These are phyloP conservation scores for Trichophyton rubrum DNA, from an alignment of 2,329 filamentous ascomycete species.

Conservation along the genomic window DNA sequence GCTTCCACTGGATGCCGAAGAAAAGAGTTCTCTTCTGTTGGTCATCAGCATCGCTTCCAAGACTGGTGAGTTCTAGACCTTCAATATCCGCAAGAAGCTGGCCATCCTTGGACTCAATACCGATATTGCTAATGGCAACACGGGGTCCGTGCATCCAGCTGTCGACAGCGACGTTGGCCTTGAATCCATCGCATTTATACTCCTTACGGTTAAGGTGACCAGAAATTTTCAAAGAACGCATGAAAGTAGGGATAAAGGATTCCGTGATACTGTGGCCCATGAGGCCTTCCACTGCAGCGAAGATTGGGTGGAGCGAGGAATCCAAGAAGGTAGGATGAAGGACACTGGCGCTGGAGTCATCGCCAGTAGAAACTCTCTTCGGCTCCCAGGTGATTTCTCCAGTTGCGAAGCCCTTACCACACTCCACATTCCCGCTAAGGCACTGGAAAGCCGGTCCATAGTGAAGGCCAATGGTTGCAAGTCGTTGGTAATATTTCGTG, in stretches of 20 bases:
- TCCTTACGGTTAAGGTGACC: constrained; percentile 11
- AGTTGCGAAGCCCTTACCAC: constrained; percentile 15
- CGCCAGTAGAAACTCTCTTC: constrained; percentile 3
- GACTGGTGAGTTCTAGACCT: constrained; percentile 14
- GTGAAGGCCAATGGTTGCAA: constrained; percentile 14
- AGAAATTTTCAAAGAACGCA: constrained; percentile 14
- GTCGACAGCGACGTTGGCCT: constrained; percentile 11
- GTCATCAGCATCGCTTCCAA: constrained; percentile 13
- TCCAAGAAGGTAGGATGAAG: constrained; percentile 17
- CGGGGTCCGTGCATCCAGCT: constrained; percentile 14
- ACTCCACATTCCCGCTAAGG: constrained; percentile 15
- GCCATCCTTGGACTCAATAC: constrained; percentile 10
- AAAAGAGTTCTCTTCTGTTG: constrained; percentile 13
- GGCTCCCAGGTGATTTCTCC: constrained; percentile 14
- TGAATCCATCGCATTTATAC: constrained; percentile 8
- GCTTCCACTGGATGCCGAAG: constrained; percentile 16
- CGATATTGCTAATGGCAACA: constrained; percentile 15
- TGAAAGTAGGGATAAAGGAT: constrained; percentile 16
- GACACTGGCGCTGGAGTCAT: constrained; percentile 11
- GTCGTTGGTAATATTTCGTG: constrained; percentile 14
- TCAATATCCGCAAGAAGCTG: constrained; percentile 14
- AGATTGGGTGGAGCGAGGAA: constrained; percentile 16
- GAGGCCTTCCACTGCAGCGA: constrained; percentile 14
- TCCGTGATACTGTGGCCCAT: constrained; percentile 14
- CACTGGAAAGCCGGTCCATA: constrained; percentile 16